Evolutionary conservation across 140 eudicot genomes (phyloP), one percentile per base, ranked within the genome.

Genomic region (Bidens hawaiensis): DNA sequence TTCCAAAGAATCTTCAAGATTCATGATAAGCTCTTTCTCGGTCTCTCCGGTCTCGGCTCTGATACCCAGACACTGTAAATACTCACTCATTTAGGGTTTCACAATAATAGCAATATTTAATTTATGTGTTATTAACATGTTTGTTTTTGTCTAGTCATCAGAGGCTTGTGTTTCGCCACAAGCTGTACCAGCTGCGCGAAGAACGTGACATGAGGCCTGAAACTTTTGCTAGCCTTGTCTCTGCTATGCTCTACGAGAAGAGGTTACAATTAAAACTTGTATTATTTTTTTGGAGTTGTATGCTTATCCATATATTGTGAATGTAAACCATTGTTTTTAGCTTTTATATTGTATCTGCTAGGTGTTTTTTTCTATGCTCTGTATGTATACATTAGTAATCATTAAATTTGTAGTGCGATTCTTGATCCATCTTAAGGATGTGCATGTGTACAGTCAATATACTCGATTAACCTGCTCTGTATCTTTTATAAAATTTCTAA

Each of bases 181-280:
- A 90, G 72, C 54, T 90, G 63, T 90, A 90, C 71, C 75, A 90
- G 78, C 90, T 90, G 19, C 69, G 97, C n/a, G 97, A 90, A 76
- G 97, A 90, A 78, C 83, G 95, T 62, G 83, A 83, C 28, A 90
- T 90, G 97, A 90, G 86, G 87, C 97, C 97, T 34, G 95, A 86
- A 70, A 90, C 97, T 45, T 90, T 90, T 62, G 95, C 97, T 40
- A 90, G 94, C 78, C 97, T 90, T 45, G 97, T 90, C 18, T 90
- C 97, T 75, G 97, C 97, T 28, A 38, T 90, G 62, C 79, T 86
- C 6, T 90, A 90, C 24, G 97, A 90, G 86, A 90, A 90, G 75
- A 90, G 97, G 97, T 90, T 38, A 28, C 78, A 62, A 18, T 60
- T 4, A 31, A 38, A 7, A n/a, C n/a, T n/a, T n/a, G n/a, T 53